Percentiles rank a stretch among this genome's conserved stretches.
These are phyloP conservation scores for Fusarium buharicum DNA, from an alignment of 2,329 filamentous ascomycete genomes.

Conservation along the genomic window DNA sequence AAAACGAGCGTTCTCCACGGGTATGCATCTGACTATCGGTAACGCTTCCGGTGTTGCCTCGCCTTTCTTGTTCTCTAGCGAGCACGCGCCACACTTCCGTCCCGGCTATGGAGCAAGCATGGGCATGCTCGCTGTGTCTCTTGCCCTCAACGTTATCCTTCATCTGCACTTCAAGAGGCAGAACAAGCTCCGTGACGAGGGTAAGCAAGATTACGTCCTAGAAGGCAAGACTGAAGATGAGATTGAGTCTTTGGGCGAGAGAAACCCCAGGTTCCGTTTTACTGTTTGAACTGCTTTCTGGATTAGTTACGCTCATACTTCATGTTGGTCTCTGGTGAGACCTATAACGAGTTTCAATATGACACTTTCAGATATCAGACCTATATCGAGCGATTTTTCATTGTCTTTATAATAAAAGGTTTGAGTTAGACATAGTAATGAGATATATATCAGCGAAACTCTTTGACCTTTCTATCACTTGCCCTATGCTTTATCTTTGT, in stretches of 20 bases:
- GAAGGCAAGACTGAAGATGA: conserved; percentile 55
- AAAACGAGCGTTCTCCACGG: conserved; percentile 70
- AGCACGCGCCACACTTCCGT: conserved; percentile 57
- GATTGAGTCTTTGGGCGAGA: conserved; percentile 56
- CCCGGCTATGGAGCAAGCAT: conserved; percentile 63
- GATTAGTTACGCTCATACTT: neutral
- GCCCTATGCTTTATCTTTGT: no score
- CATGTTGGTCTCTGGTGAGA: no score
- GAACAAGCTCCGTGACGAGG: conserved; percentile 52
- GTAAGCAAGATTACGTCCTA: conserved; percentile 53
- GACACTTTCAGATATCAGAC: no score
- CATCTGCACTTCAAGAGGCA: conserved; percentile 46
- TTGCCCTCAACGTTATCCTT: conserved; percentile 43
- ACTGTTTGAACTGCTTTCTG: conserved; percentile 23
- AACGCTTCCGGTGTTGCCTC: conserved; percentile 72
- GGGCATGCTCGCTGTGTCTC: conserved; percentile 56
- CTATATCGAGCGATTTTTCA: no score
- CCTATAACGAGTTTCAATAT: no score
- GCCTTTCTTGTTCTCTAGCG: conserved; percentile 63
- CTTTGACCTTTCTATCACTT: no score
- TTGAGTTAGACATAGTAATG: no score
- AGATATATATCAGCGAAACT: no score
- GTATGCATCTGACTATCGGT: conserved; percentile 69
- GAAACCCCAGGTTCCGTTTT: conserved; percentile 49
- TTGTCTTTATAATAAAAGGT: no score